Conservation (phyloP, 31 red algal genomes). For the Endocladia muricata region DNA sequence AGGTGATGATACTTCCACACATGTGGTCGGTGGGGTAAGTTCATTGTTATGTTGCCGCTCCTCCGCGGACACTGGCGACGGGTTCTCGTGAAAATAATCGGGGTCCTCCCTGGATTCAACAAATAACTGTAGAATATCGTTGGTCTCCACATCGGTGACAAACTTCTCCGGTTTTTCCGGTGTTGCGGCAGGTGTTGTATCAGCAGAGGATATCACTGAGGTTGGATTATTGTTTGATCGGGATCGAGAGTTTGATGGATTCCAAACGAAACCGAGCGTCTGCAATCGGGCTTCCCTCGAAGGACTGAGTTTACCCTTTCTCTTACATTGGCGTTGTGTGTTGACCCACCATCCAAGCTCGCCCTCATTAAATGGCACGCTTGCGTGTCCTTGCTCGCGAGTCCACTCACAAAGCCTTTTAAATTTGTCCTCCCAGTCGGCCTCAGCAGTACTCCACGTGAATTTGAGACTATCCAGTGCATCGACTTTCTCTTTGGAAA, state of each 20-base stretch:
- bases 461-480: conserved; percentile 62
- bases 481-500: conserved; percentile 55
- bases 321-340: conserved; percentile 67
- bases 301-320: conserved; percentile 73
- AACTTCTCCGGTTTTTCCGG: conserved; percentile 32
- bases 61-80: conserved; percentile 8
- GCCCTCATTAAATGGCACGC: conserved; percentile 91
- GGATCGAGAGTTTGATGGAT: conserved; percentile 60
- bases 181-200: conserved; percentile 34
- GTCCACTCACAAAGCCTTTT: conserved; percentile 60
- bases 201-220: conserved; percentile 25
- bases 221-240: conserved; percentile 3
- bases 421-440: conserved; percentile 79
- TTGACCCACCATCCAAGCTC: conserved; percentile 89
- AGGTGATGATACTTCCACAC: conserved; percentile 9
- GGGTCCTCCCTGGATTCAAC: not conserved
- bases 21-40: not conserved
- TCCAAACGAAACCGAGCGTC: conserved; percentile 76
- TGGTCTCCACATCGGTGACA: conserved; percentile 8
- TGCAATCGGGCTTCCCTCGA: conserved; percentile 43
- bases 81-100: conserved; percentile 5
- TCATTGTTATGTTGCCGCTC: not conserved
- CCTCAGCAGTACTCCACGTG: conserved; percentile 78
- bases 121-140: conserved; percentile 17
- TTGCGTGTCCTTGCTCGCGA: conserved; percentile 55